These are phyloP conservation scores for Hippophae tibetana DNA, from an alignment of 306 rosid genomes.

Conservation along the genomic window DNA sequence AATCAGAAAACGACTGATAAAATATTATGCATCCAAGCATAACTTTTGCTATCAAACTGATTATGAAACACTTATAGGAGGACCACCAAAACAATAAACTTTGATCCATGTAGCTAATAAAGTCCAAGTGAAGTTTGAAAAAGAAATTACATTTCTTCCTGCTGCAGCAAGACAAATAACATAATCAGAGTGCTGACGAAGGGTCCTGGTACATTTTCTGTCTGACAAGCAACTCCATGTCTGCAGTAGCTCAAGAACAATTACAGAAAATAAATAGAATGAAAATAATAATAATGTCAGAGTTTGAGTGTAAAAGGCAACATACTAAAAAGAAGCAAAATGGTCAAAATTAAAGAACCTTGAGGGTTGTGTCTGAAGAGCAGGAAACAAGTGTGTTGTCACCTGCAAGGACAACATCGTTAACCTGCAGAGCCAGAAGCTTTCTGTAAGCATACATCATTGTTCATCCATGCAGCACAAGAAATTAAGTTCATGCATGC, in stretches of 20 bases:
- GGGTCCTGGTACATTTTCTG: slow-evolving; percentile 70
- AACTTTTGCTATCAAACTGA: slow-evolving; percentile 18
- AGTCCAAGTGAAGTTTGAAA: slow-evolving; percentile 24
- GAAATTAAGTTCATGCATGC: background rate
- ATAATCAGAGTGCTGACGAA: slow-evolving; percentile 89
- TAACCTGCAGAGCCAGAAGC: slow-evolving; percentile 60
- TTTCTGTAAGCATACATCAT: slow-evolving; percentile 9
- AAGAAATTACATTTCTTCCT: slow-evolving; percentile 78
- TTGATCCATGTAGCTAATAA: slow-evolving; percentile 22
- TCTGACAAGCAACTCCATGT: slow-evolving; percentile 73
- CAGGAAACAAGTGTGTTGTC: slow-evolving; percentile 86
- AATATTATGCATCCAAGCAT: slow-evolving; percentile 20
- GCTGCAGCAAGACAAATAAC: slow-evolving; percentile 92
- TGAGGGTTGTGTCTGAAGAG: slow-evolving; percentile 90
- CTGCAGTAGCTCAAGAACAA: slow-evolving; percentile 27
- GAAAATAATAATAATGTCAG: slow-evolving; percentile 8
- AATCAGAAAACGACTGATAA: slow-evolving; percentile 55
- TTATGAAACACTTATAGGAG: slow-evolving; percentile 7
- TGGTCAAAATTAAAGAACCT: slow-evolving; percentile 44
- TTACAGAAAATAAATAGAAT: slow-evolving; percentile 3
- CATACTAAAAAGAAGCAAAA: slow-evolving; percentile 8
- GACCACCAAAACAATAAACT: slow-evolving; percentile 16
- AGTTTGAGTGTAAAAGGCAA: slow-evolving; percentile 5
- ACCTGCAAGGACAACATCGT: slow-evolving; percentile 87
- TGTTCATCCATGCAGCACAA: slow-evolving; percentile 6